These are phyloP conservation scores for Saturnispora sanitii DNA, from an alignment of 805 yeast genomes.

Conservation along the genomic window DNA sequence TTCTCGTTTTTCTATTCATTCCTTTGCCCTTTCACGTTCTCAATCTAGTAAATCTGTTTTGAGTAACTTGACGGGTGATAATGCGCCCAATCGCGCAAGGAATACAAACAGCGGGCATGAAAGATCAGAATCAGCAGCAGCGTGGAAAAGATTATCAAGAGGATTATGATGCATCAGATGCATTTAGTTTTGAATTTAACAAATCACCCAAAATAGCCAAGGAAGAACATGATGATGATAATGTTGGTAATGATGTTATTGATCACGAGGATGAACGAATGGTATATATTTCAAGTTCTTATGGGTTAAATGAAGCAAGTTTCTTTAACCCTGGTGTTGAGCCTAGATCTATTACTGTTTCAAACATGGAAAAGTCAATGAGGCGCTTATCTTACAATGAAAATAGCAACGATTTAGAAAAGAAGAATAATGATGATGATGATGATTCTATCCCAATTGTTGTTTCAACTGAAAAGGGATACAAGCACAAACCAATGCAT, in stretches of 20 bases:
- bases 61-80: too few species aligned
- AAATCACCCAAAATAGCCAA: too few species aligned
- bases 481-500: neutral
- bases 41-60: too few species aligned
- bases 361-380: slow-evolving; percentile 1
- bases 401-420: too few species aligned
- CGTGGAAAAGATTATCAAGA: too few species aligned
- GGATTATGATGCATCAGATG: too few species aligned
- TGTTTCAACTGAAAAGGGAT: neutral
- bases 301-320: slow-evolving; percentile 33
- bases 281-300: slow-evolving; percentile 30
- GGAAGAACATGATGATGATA: neutral
- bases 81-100: too few species aligned
- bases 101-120: too few species aligned
- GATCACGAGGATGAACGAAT: slow-evolving; percentile 17
- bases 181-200: too few species aligned
- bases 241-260: neutral
- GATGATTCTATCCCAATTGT: neutral
- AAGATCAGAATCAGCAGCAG: too few species aligned
- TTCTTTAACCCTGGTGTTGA: slow-evolving; percentile 20
- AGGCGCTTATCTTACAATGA: too few species aligned
- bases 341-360: neutral
- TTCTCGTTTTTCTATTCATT: neutral
- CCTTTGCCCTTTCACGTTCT: too few species aligned
- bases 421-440: neutral